Conservation (phyloP, 345 rosid genomes). For the Citrus unshiu region DNA sequence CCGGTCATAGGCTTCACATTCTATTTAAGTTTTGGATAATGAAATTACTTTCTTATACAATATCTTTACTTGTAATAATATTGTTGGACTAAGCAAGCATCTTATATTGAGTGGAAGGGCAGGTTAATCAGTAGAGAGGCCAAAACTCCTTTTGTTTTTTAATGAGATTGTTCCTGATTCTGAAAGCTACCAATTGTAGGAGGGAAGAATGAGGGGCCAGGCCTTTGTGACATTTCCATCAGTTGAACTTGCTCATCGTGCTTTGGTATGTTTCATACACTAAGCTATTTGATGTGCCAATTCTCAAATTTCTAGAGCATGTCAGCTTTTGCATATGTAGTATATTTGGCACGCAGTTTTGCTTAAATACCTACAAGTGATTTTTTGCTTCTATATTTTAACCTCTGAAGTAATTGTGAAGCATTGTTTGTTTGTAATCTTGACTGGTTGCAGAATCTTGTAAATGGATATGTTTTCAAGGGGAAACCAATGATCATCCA, state of each 20-base stretch:
- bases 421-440: neutral
- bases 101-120: neutral
- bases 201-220: slow-evolving; percentile 97
- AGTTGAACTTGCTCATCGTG: slow-evolving; percentile 75
- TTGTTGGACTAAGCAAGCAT: neutral
- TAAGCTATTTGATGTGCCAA: slow-evolving; percentile 7
- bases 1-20: neutral
- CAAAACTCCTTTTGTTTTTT: neutral
- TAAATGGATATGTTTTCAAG: slow-evolving; percentile 73
- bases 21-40: neutral
- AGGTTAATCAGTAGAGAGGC: neutral
- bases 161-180: neutral
- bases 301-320: neutral
- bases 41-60: neutral
- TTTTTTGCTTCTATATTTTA: neutral
- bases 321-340: neutral
- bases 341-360: neutral
- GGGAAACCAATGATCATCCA: slow-evolving; percentile 93
- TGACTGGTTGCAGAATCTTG: slow-evolving; percentile 63
- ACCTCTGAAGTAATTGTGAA: neutral
- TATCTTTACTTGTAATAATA: neutral
- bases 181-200: slow-evolving; percentile 43
- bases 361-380: neutral
- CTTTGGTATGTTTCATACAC: slow-evolving; percentile 56
- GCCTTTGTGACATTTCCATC: slow-evolving; percentile 96